Evolutionary conservation across 1,284 basidiomycete species (phyloP).

Genomic region (Fomes fomentarius): DNA sequence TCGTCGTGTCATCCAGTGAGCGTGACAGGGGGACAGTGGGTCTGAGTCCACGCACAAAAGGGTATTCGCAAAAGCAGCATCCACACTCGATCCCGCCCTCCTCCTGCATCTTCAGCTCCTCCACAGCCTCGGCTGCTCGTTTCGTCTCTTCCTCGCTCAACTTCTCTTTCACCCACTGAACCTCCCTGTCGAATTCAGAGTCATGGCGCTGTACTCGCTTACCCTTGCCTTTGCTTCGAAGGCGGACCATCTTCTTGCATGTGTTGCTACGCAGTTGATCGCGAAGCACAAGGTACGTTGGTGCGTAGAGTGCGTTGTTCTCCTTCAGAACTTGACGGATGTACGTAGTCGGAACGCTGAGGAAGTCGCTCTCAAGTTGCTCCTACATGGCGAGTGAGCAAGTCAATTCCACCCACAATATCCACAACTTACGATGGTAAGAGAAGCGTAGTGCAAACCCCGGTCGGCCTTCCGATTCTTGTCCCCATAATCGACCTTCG

Average conservation of each 20-base stretch:
- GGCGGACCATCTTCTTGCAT: slow-evolving; percentile 41
- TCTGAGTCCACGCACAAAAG: slow-evolving; percentile 58
- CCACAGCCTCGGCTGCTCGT: slow-evolving; percentile 40
- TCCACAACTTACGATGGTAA: slow-evolving; percentile 49
- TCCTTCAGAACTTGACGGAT: slow-evolving; percentile 44
- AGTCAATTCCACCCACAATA: not conserved
- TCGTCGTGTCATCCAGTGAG: not conserved
- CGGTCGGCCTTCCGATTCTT: slow-evolving; percentile 44
- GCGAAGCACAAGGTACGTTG: slow-evolving; percentile 52
- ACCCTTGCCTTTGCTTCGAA: slow-evolving; percentile 44
- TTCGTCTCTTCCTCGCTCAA: slow-evolving; percentile 36
- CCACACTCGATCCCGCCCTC: slow-evolving; percentile 76
- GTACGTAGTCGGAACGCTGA: slow-evolving; percentile 54
- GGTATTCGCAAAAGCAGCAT: slow-evolving; percentile 77
- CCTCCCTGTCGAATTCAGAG: slow-evolving; percentile 43
- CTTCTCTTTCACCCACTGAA: slow-evolving; percentile 45
- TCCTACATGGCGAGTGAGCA: slow-evolving; percentile 36
- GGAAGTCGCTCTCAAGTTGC: slow-evolving; percentile 59
- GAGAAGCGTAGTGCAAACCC: slow-evolving; percentile 47
- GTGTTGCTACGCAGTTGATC: slow-evolving; percentile 37
- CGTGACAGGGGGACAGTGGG: slow-evolving; percentile 2
- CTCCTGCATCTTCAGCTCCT: slow-evolving; percentile 27
- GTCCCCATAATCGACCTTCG: slow-evolving; percentile 54
- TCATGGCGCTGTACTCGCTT: slow-evolving; percentile 29
- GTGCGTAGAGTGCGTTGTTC: slow-evolving; percentile 57